Evolutionary conservation across 768 basidiomycete species (phyloP).

Genomic region (Pleurotus sapidus): DNA sequence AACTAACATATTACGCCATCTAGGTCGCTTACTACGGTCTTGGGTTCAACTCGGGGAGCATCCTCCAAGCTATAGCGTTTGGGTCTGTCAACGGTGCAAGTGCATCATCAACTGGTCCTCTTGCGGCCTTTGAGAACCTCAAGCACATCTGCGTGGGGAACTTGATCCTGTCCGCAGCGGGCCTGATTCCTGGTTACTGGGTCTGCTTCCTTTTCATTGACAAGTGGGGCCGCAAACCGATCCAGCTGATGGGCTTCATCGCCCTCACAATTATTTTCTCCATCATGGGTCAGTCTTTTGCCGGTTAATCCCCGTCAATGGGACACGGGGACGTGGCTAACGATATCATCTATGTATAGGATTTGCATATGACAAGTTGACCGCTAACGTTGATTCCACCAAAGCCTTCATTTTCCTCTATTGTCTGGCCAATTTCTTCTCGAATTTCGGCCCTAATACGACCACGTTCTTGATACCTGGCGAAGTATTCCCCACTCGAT

Average conservation of each 20-base stretch:
- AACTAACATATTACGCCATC: neutral
- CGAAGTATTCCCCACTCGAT: constrained; percentile 86
- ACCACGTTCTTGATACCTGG: constrained; percentile 83
- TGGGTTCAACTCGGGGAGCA: constrained; percentile 75
- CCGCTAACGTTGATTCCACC: constrained; percentile 30
- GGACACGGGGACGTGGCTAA: neutral
- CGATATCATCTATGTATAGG: constrained; percentile 32
- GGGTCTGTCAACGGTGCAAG: constrained; percentile 41
- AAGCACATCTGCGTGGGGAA: constrained; percentile 70
- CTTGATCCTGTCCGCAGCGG: constrained; percentile 69
- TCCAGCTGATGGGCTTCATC: constrained; percentile 75
- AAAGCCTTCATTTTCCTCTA: constrained; percentile 81
- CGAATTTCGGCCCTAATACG: constrained; percentile 82
- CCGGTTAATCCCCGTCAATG: neutral
- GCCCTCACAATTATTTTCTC: constrained; percentile 62
- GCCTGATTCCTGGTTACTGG: constrained; percentile 82
- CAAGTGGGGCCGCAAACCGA: constrained; percentile 75
- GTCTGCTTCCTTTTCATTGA: constrained; percentile 62
- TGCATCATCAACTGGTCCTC: constrained; percentile 14
- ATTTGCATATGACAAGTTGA: constrained; percentile 64
- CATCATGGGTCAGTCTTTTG: constrained; percentile 52
- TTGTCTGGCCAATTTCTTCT: constrained; percentile 87
- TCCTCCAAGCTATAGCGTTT: constrained; percentile 72
- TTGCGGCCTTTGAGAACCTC: constrained; percentile 50
- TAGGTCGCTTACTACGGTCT: constrained; percentile 87